These are phyloP conservation scores for Grammothele lineata DNA, from an alignment of 768 basidiomycete genomes.

Conservation along the genomic window DNA sequence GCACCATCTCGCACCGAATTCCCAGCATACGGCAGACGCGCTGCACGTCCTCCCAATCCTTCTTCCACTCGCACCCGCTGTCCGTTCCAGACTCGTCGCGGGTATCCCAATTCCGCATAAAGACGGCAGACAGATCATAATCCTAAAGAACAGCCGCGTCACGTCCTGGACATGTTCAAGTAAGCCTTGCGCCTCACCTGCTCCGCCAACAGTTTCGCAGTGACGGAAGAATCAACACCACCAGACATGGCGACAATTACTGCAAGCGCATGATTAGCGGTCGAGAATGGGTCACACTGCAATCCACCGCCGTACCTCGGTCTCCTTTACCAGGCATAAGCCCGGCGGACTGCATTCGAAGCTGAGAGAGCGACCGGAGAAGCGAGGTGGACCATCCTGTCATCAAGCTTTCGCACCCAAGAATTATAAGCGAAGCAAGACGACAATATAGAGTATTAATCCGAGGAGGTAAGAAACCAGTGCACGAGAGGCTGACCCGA, in stretches of 20 bases:
- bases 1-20: conserved; percentile 72
- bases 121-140: conserved; percentile 81
- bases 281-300: background rate
- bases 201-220: conserved; percentile 70
- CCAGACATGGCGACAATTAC: conserved; percentile 94
- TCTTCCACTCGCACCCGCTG: conserved; percentile 93
- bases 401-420: background rate
- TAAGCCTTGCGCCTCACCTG: conserved; percentile 51
- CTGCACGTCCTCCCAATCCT: conserved; percentile 90
- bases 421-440: too few species aligned
- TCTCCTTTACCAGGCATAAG: conserved; percentile 24
- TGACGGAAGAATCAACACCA: conserved; percentile 91
- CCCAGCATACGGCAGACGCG: conserved; percentile 69
- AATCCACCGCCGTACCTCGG: conserved; percentile 28
- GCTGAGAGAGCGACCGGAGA: conserved; percentile 9
- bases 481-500: too few species aligned
- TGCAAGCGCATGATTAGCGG: conserved; percentile 31
- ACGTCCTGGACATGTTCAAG: too few species aligned
- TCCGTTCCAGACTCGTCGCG: conserved; percentile 76
- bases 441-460: too few species aligned
- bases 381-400: conserved; percentile 8
- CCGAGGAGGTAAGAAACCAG: too few species aligned
- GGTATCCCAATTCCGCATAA: conserved; percentile 96
- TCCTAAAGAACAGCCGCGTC: conserved; percentile 49
- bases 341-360: conserved; percentile 12